Evolutionary conservation across 768 basidiomycete species (phyloP).

Genomic region (Pisolithus microcarpus): DNA sequence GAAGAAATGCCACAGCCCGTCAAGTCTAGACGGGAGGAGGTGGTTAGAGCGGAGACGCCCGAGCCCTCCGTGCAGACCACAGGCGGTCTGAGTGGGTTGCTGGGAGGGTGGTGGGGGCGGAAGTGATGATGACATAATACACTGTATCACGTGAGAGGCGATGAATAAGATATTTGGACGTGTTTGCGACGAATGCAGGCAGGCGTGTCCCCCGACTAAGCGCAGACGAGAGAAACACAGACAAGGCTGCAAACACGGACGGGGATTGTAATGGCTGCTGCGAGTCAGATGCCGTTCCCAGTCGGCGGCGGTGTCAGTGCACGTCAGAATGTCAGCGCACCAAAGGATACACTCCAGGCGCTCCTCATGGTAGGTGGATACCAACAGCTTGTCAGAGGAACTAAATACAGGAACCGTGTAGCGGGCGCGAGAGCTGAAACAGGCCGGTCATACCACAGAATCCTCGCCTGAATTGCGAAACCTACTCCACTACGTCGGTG

Average conservation of each 20-base stretch:
- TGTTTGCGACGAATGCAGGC: no score
- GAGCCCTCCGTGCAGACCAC: conserved; percentile 37
- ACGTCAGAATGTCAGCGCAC: conserved; percentile 4
- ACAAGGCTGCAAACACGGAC: no score
- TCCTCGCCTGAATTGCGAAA: conserved; percentile 37
- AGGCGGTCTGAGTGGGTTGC: conserved; percentile 56
- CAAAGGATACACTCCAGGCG: conserved; percentile 22
- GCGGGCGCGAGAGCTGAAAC: conserved; percentile 38
- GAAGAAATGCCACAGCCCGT: conserved; percentile 20
- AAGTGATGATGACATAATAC: conserved; percentile 10
- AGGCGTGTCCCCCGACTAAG: no score
- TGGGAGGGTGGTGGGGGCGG: conserved; percentile 81
- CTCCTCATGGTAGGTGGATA: conserved; percentile 12
- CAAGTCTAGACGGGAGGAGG: conserved; percentile 54
- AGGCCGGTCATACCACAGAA: conserved; percentile 40
- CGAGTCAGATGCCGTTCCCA: no score
- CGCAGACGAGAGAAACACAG: no score
- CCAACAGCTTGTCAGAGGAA: no score
- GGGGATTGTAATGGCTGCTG: no score
- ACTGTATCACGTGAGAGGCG: background rate
- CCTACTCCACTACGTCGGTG: conserved; percentile 33
- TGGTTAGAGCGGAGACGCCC: conserved; percentile 38
- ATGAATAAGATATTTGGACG: background rate
- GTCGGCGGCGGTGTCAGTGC: no score
- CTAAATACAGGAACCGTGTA: conserved; percentile 14